phyloP scores from a whole-genome alignment of 345 rosid genomes.

The Eucalyptus sideroxylon region DNA sequence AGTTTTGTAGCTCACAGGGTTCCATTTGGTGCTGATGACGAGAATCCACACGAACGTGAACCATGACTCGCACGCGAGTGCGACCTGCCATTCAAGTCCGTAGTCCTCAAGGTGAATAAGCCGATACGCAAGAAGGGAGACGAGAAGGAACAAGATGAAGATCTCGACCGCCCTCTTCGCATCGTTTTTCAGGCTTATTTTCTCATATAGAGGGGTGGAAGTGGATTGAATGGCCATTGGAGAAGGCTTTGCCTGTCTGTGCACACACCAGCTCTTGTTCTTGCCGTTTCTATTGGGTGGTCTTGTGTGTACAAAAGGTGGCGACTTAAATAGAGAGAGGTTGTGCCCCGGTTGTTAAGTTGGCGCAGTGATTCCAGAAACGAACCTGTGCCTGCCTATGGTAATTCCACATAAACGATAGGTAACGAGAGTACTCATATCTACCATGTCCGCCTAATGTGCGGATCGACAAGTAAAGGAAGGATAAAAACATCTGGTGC shows the following conservation, averaged over 20 bases:
- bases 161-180: constrained; percentile 11
- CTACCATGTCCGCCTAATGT: not conserved
- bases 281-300: not conserved
- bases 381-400: not conserved
- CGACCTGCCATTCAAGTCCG: constrained; percentile 52
- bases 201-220: constrained; percentile 9
- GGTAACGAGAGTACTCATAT: not conserved
- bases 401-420: not conserved
- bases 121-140: constrained; percentile 19
- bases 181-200: not conserved
- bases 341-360: not conserved
- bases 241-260: not conserved
- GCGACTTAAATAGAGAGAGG: not conserved
- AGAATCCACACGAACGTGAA: constrained; percentile 47
- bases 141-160: constrained; percentile 12
- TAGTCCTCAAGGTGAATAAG: constrained; percentile 1
- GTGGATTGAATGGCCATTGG: not conserved
- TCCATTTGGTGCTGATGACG: constrained; percentile 39
- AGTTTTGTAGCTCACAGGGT: constrained; percentile 24
- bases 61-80: constrained; percentile 46
- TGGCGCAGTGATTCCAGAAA: not conserved
- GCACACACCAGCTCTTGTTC: not conserved
- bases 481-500: not conserved
- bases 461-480: not conserved
- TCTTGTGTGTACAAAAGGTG: not conserved